A percentile compares a stretch with the other conserved stretches of the same genome.
Evolutionary conservation across 1,284 basidiomycete genomes (phyloP).

Genomic region (Meira nashicola): DNA sequence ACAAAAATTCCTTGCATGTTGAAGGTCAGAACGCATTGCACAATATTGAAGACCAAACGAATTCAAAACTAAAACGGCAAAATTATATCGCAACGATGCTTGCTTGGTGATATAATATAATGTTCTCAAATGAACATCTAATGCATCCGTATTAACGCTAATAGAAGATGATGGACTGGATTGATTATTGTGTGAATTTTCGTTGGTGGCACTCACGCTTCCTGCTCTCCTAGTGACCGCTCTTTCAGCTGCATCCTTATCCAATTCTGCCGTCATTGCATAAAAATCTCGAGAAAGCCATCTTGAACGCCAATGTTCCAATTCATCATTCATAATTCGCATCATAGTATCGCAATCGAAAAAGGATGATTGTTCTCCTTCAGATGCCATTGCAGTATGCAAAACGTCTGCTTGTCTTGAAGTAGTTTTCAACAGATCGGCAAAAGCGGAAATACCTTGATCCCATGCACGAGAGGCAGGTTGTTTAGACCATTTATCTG

Average conservation of each 20-base stretch:
- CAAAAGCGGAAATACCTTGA: slow-evolving; percentile 37
- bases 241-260: not conserved
- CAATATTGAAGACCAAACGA: slow-evolving; percentile 93
- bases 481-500: slow-evolving; percentile 62
- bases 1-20: not conserved
- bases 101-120: slow-evolving; percentile 38
- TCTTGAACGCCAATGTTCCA: slow-evolving; percentile 65
- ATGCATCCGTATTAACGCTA: not conserved
- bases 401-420: slow-evolving; percentile 82
- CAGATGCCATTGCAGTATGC: slow-evolving; percentile 77
- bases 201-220: not conserved
- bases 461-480: slow-evolving; percentile 45
- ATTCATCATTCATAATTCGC: slow-evolving; percentile 76
- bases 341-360: slow-evolving; percentile 79
- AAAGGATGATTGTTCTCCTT: slow-evolving; percentile 71
- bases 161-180: not conserved
- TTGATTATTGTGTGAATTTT: not conserved
- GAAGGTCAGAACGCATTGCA: not conserved
- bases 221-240: not conserved
- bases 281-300: slow-evolving; percentile 57
- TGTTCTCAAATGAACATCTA: slow-evolving; percentile 25
- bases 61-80: slow-evolving; percentile 61
- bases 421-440: slow-evolving; percentile 27
- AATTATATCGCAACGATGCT: slow-evolving; percentile 41
- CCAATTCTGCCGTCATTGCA: not conserved